Evolutionary conservation across 176 grass and related monocot genomes (phyloP), one percentile per base, ranked within the genome.

Genomic region (Neostapfia colusana): DNA sequence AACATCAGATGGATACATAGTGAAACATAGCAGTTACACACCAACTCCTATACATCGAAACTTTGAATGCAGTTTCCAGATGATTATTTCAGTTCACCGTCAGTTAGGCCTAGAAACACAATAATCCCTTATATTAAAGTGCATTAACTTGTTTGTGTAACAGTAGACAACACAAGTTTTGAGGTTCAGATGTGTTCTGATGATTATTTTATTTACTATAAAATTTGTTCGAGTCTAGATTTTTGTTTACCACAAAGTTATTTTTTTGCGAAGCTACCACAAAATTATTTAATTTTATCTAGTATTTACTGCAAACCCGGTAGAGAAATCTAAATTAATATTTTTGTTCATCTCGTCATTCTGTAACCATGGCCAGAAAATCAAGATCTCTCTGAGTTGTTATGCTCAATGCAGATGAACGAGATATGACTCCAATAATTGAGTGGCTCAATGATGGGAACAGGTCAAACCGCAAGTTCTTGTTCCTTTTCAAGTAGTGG

Each of bases 401-500:
- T 56, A 43, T 63, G 54, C 55, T 73, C 61, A 83, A 26, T 72
- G 70, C 34, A 73, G 43, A 67, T 54, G 80, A 6, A 68, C 42
- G 31, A 17, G 0, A 23, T 23, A 79, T 62, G 34, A 60, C 38
- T 51, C 41, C 73, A 79, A 78, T 53, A 60, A 78, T 73, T 17
- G 63, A 70, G 63, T 70, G 71, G 69, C 44, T 81, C 35, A 62
- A 66, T 70, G 55, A 75, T 69, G 44, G 44, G 9, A 26, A 70
- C 31, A 83, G 67, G 80, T 69, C 69, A 79, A 83, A 68, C 61
- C 61, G 59, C 53, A 77, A 34, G 51, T 31, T 40, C 39, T 59
- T 72, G 50, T 63, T 70, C 35, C 60, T 87, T 73, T 87, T 50
- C 14, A 69, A 60, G 63, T 79, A 83, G 80, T 78, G 85, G 80